A percentile compares a stretch with the other conserved stretches of the same genome.
Evolutionary conservation across 768 basidiomycete genomes (phyloP).

Genomic region (Boletus vermiculosoides): DNA sequence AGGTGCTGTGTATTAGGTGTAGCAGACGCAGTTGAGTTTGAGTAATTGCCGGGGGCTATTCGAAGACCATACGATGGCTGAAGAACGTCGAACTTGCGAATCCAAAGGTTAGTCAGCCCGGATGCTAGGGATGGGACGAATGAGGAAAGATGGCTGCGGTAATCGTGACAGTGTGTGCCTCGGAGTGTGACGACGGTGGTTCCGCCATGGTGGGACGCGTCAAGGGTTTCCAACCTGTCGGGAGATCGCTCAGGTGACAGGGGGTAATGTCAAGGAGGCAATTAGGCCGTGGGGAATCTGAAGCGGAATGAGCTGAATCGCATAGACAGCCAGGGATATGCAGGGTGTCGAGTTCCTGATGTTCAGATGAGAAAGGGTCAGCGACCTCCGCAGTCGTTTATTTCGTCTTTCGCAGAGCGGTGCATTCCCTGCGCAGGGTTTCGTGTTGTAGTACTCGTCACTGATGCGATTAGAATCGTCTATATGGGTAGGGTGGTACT

Average conservation of each 20-base stretch:
- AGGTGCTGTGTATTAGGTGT: not conserved
- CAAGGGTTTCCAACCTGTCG: not conserved
- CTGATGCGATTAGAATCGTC: not conserved
- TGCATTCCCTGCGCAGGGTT: not conserved
- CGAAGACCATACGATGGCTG: not conserved
- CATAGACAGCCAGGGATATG: not conserved
- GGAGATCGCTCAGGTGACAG: not conserved
- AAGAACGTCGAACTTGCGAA: not conserved
- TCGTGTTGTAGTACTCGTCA: no score
- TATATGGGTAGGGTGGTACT: no score
- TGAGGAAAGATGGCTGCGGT: not conserved
- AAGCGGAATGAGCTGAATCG: not conserved
- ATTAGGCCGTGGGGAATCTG: not conserved
- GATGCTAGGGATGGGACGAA: not conserved
- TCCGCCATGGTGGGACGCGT: not conserved
- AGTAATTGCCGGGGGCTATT: slow-evolving; percentile 1
- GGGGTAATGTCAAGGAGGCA: not conserved
- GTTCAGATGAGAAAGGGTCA: not conserved
- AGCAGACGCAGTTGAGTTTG: not conserved
- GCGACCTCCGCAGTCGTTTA: no score
- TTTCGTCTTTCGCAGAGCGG: not conserved
- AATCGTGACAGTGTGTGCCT: not conserved
- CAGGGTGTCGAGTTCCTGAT: no score
- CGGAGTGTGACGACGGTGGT: no score
- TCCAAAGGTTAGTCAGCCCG: not conserved